A percentile compares a stretch with the other conserved stretches of the same genome.
These are phyloP conservation scores for Straminergon stramineum DNA, from an alignment of 225 moss, liverwort and hornwort genomes.

Conservation along the genomic window DNA sequence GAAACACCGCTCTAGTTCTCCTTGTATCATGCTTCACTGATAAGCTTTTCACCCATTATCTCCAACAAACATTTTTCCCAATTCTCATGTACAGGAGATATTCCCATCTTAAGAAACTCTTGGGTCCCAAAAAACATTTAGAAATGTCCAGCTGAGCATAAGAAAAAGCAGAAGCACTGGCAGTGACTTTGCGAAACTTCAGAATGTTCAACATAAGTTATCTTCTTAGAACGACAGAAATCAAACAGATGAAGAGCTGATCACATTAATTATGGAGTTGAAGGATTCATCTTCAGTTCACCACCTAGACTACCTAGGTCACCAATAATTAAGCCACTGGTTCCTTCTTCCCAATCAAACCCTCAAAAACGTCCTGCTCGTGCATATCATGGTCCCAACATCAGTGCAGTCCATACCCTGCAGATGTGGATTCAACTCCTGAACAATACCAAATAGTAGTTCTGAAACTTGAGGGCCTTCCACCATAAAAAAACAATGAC, in stretches of 20 bases:
- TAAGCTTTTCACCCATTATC: too few species aligned
- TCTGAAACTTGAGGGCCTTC: neutral
- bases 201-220: too few species aligned
- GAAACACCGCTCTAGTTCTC: too few species aligned
- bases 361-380: constrained; percentile 84
- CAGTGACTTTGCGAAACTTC: too few species aligned
- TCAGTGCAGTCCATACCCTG: constrained; percentile 95
- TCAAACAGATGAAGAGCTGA: constrained; percentile 59
- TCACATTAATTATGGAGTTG: constrained; percentile 88
- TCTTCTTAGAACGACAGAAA: neutral
- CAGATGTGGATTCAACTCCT: constrained; percentile 80
- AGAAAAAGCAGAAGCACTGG: too few species aligned
- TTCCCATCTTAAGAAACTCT: too few species aligned
- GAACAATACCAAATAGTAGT: neutral
- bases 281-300: constrained; percentile 93
- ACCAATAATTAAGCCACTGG: constrained; percentile 72
- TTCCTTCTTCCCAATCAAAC: constrained; percentile 86
- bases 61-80: too few species aligned
- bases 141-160: too few species aligned
- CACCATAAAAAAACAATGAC: too few species aligned
- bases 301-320: constrained; percentile 88
- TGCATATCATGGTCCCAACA: constrained; percentile 86
- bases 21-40: too few species aligned
- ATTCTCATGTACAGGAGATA: too few species aligned
- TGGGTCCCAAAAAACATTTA: too few species aligned